phyloP scores from a whole-genome alignment of 805 yeast genomes.

The Cephaloascus albidus region DNA sequence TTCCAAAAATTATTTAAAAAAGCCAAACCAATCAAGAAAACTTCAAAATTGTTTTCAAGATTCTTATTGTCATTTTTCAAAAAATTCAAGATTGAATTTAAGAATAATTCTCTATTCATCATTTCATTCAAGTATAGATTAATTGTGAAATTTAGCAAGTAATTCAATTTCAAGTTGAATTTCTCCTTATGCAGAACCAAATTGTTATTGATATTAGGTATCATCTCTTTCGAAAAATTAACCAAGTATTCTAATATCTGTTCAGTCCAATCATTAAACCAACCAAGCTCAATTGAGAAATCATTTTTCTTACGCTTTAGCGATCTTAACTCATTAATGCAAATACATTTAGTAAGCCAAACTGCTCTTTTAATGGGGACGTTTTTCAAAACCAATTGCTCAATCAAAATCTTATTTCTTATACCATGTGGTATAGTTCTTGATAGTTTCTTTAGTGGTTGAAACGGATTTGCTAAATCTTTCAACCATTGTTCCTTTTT shows the following conservation, averaged over 20 bases:
- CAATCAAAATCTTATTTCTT: slow-evolving; percentile 61
- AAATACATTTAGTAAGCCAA: slow-evolving; percentile 86
- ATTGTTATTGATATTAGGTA: background rate
- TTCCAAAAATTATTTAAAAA: slow-evolving; percentile 65
- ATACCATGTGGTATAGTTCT: slow-evolving; percentile 88
- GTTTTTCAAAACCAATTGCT: slow-evolving; percentile 54
- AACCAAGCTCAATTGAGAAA: slow-evolving; percentile 37
- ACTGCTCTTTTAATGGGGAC: slow-evolving; percentile 78
- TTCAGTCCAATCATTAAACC: slow-evolving; percentile 88
- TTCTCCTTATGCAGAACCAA: slow-evolving; percentile 16
- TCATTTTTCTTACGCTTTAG: slow-evolving; percentile 32
- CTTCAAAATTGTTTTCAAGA: background rate
- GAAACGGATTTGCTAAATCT: slow-evolving; percentile 60
- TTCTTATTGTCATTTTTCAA: slow-evolving; percentile 12
- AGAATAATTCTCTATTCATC: slow-evolving; percentile 50
- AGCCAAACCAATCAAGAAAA: slow-evolving; percentile 19
- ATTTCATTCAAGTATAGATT: slow-evolving; percentile 63
- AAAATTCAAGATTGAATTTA: slow-evolving; percentile 54
- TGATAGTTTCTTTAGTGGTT: slow-evolving; percentile 60
- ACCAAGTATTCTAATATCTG: slow-evolving; percentile 57
- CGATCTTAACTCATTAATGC: slow-evolving; percentile 65
- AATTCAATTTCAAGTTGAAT: slow-evolving; percentile 47
- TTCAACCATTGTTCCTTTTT: slow-evolving; percentile 80
- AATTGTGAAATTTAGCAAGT: slow-evolving; percentile 49
- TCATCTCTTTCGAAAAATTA: background rate